Percentiles rank a stretch among this genome's conserved stretches.
Conservation (phyloP, 805 yeast species). For the Jamesozyma jinghongensis region DNA sequence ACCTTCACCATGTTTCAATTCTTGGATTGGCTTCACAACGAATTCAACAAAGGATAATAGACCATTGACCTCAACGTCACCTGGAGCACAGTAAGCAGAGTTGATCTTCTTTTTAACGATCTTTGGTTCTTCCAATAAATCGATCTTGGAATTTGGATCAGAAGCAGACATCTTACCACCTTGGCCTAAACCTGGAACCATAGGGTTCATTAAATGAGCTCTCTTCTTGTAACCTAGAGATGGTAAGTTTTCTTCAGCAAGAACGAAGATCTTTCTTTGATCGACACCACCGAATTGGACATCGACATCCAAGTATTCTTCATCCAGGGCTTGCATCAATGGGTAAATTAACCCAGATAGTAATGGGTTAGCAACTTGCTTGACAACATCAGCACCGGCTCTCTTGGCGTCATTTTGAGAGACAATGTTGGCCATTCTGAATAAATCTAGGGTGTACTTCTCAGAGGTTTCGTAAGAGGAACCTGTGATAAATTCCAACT, state of each 20-base stretch:
- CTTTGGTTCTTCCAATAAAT: constrained; percentile 82
- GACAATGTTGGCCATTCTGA: constrained; percentile 73
- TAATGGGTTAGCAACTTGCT: constrained; percentile 91
- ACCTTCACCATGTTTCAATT: constrained; percentile 52
- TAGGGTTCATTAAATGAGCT: constrained; percentile 96
- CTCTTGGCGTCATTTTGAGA: constrained; percentile 95
- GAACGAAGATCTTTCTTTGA: constrained; percentile 93
- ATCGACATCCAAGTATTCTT: constrained; percentile 78
- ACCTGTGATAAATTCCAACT: constrained; percentile 74
- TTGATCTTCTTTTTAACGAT: constrained; percentile 81
- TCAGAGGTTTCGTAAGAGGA: constrained; percentile 77
- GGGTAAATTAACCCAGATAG: constrained; percentile 93
- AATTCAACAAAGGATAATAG: constrained; percentile 74
- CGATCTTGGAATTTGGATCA: constrained; percentile 96
- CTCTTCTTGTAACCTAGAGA: constrained; percentile 89
- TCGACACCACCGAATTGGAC: constrained; percentile 99
- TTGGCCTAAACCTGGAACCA: constrained; percentile 96
- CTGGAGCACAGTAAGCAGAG: constrained; percentile 93
- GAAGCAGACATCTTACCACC: constrained; percentile 99
- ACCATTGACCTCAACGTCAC: constrained; percentile 85
- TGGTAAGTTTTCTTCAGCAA: constrained; percentile 91
- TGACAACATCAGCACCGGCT: constrained; percentile 99
- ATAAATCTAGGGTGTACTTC: constrained; percentile 81
- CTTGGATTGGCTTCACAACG: constrained; percentile 80
- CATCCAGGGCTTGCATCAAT: constrained; percentile 97